A percentile compares a stretch with the other conserved stretches of the same genome.
These are phyloP conservation scores for Phytophthora meadii DNA, from an alignment of 352 stramenopile species.

Conservation along the genomic window DNA sequence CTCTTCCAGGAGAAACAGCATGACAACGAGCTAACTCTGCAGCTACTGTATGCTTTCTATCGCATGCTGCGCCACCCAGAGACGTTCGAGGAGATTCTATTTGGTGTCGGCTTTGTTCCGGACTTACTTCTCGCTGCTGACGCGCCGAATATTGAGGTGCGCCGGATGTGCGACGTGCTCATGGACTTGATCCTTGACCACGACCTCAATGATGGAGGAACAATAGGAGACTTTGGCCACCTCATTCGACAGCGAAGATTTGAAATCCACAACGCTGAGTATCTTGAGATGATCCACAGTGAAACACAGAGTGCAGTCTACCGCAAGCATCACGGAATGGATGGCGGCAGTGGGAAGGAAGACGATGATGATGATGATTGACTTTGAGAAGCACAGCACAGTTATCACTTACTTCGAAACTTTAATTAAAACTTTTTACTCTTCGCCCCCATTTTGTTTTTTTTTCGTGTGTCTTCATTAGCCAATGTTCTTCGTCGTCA, in stretches of 20 bases:
- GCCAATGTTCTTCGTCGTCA: slow-evolving; percentile 54
- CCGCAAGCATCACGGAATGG: slow-evolving; percentile 26
- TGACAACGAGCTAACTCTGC: slow-evolving; percentile 85
- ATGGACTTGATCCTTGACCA: slow-evolving; percentile 88
- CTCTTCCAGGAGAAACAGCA: slow-evolving; percentile 90
- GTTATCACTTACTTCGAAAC: slow-evolving; percentile 8
- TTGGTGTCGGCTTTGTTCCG: slow-evolving; percentile 74
- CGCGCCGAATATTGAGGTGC: slow-evolving; percentile 82
- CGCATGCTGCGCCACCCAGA: slow-evolving; percentile 74
- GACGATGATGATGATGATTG: slow-evolving; percentile 26
- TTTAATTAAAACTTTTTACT: neutral
- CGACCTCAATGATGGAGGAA: slow-evolving; percentile 64
- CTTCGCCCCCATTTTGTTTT: neutral
- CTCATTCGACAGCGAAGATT: slow-evolving; percentile 85
- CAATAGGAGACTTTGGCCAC: slow-evolving; percentile 75
- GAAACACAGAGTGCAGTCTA: slow-evolving; percentile 46
- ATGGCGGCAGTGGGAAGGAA: slow-evolving; percentile 43
- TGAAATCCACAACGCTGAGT: slow-evolving; percentile 90
- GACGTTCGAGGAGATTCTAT: slow-evolving; percentile 85
- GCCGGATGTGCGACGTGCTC: slow-evolving; percentile 86
- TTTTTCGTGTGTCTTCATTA: slow-evolving; percentile 11
- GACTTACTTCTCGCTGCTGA: slow-evolving; percentile 82
- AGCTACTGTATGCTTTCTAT: slow-evolving; percentile 85
- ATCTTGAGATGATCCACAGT: slow-evolving; percentile 85
- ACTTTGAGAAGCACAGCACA: slow-evolving; percentile 1